Evolutionary conservation across 2,329 filamentous ascomycete species (phyloP).

Genomic region (Nothophoma quercina): DNA sequence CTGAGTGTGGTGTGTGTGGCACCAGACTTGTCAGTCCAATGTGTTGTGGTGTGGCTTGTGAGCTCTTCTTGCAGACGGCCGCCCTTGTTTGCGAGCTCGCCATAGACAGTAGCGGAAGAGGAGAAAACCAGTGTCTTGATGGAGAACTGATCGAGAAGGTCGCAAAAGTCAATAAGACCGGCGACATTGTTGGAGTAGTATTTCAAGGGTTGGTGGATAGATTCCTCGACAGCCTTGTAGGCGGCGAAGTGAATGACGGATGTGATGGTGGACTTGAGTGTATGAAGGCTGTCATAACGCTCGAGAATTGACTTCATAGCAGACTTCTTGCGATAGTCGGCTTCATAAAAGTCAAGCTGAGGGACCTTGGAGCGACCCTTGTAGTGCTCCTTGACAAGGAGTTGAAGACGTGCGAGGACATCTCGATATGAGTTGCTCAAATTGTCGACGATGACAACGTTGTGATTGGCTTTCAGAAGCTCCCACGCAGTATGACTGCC

Average conservation of each 20-base stretch:
- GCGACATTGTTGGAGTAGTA: constrained; percentile 72
- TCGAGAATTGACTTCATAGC: constrained; percentile 15
- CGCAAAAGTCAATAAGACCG: constrained; percentile 64
- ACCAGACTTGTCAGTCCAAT: constrained; percentile 3
- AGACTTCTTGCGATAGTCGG: constrained; percentile 51
- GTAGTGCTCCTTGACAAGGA: not conserved
- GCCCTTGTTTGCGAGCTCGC: constrained; percentile 46
- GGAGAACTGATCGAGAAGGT: constrained; percentile 60
- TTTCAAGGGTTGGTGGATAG: constrained; percentile 63
- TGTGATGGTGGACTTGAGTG: constrained; percentile 53
- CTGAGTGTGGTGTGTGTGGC: constrained; percentile 1
- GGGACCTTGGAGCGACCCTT: constrained; percentile 32
- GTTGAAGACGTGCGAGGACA: constrained; percentile 37
- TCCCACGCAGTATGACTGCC: constrained; percentile 61
- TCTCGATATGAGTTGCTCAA: constrained; percentile 49
- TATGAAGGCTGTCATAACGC: constrained; percentile 16
- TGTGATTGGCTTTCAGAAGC: constrained; percentile 58
- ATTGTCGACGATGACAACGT: constrained; percentile 55
- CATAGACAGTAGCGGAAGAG: constrained; percentile 70
- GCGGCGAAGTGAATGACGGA: constrained; percentile 72
- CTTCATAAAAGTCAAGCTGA: constrained; percentile 51
- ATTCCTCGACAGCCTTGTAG: constrained; percentile 68
- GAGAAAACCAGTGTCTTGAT: constrained; percentile 71
- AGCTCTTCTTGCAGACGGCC: constrained; percentile 61
- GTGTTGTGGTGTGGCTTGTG: constrained; percentile 51